Conservation (phyloP, 2,329 filamentous ascomycete genomes). For the Alternaria ethzedia region DNA sequence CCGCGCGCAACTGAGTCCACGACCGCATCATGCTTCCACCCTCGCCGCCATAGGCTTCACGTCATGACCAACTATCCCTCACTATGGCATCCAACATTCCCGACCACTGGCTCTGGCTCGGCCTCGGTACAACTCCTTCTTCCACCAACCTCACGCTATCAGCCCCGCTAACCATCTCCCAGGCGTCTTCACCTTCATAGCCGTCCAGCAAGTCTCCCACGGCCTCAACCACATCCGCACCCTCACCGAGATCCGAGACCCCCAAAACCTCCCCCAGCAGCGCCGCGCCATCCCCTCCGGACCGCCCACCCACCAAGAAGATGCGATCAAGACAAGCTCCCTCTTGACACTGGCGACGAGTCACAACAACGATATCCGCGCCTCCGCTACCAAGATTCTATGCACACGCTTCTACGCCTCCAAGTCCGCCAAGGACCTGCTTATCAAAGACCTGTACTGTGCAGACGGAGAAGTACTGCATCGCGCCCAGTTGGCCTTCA, state of each 20-base stretch:
- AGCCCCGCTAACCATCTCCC: slow-evolving; percentile 42
- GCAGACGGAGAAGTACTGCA: slow-evolving; percentile 22
- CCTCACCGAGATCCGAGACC: slow-evolving; percentile 70
- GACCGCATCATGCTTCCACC: slow-evolving; percentile 1
- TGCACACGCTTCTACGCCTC: slow-evolving; percentile 44
- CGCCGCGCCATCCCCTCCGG: slow-evolving; percentile 50
- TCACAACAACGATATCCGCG: slow-evolving; percentile 53
- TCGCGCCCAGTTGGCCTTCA: slow-evolving; percentile 34
- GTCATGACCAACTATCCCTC: slow-evolving; percentile 18
- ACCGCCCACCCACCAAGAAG: slow-evolving; percentile 71
- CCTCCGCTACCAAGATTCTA: slow-evolving; percentile 47
- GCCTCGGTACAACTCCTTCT: slow-evolving; percentile 44
- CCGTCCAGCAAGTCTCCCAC: slow-evolving; percentile 64
- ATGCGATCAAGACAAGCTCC: slow-evolving; percentile 51
- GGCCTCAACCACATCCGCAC: slow-evolving; percentile 67
- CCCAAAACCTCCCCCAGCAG: slow-evolving; percentile 59
- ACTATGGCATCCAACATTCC: slow-evolving; percentile 47
- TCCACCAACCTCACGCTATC: slow-evolving; percentile 55
- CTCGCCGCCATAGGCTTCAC: not conserved
- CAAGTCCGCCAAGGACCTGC: slow-evolving; percentile 16
- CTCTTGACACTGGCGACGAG: slow-evolving; percentile 50
- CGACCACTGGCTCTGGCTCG: slow-evolving; percentile 57
- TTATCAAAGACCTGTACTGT: slow-evolving; percentile 37
- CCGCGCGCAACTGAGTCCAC: slow-evolving; percentile 1
- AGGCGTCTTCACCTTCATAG: slow-evolving; percentile 64